Percentiles rank a stretch among this genome's conserved stretches.
These are phyloP conservation scores for Solanum bulbocastanum DNA, from an alignment of 257 asterid species.

Conservation along the genomic window DNA sequence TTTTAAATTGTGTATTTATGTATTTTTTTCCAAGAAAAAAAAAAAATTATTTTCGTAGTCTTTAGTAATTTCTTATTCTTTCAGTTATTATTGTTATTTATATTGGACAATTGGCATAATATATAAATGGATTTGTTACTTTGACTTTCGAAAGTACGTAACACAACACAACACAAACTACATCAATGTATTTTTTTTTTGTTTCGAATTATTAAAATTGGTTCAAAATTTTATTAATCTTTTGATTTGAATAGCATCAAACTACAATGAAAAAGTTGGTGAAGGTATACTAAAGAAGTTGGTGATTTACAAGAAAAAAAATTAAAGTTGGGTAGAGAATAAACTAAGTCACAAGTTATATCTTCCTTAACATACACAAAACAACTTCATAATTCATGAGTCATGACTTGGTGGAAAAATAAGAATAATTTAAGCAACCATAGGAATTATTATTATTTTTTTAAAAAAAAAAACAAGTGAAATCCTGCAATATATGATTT, in stretches of 20 bases:
- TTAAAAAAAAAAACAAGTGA: background rate
- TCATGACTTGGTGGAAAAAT: background rate
- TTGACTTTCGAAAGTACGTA: no score
- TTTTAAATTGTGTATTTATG: no score
- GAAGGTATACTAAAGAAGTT: background rate
- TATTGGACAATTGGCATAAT: background rate
- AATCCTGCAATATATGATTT: background rate
- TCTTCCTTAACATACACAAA: background rate
- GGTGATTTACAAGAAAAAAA: background rate
- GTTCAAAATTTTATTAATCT: background rate
- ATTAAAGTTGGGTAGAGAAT: background rate
- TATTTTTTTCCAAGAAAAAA: no score
- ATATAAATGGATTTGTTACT: no score
- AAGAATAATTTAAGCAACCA: background rate
- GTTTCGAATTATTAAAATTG: background rate
- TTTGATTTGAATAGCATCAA: background rate
- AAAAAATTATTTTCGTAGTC: accelerated
- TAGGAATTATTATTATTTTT: background rate
- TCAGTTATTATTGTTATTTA: no score
- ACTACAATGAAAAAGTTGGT: background rate
- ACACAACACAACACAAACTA: no score
- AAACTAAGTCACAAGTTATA: background rate
- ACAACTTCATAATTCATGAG: background rate
- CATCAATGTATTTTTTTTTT: no score
- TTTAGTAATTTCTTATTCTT: background rate